Conservation (phyloP, 441 rosid genomes). For the Eruca vesicaria region DNA sequence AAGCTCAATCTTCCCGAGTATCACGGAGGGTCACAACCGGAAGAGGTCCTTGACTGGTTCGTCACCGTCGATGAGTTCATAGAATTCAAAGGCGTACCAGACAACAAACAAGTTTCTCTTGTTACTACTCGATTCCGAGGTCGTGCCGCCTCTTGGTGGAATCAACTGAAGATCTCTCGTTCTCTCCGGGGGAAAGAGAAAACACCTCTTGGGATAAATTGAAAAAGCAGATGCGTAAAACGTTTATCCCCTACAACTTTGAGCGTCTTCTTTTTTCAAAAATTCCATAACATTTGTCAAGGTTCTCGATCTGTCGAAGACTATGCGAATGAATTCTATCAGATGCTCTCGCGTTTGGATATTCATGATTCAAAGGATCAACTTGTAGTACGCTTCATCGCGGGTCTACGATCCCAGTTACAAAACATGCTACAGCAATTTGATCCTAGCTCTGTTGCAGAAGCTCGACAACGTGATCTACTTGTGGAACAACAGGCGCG, state of each 20-base stretch:
- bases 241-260: not conserved
- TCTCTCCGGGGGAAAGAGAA: not conserved
- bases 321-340: not conserved
- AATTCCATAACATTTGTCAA: too few species aligned
- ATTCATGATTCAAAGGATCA: not conserved
- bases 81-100: not conserved
- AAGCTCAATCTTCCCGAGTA: not conserved
- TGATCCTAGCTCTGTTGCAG: not conserved
- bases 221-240: not conserved
- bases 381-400: not conserved
- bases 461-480: not conserved
- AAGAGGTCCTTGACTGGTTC: not conserved
- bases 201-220: not conserved
- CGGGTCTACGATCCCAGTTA: not conserved
- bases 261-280: not conserved
- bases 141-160: not conserved
- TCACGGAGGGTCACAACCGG: not conserved
- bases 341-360: not conserved
- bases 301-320: not conserved
- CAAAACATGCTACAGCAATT: not conserved
- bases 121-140: not conserved
- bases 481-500: not conserved
- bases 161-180: not conserved
- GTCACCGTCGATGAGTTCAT: not conserved
- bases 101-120: not conserved